Base-by-base conservation (phyloP, 441 rosid genomes). In the Pelargonium cotyledonis region DNA sequence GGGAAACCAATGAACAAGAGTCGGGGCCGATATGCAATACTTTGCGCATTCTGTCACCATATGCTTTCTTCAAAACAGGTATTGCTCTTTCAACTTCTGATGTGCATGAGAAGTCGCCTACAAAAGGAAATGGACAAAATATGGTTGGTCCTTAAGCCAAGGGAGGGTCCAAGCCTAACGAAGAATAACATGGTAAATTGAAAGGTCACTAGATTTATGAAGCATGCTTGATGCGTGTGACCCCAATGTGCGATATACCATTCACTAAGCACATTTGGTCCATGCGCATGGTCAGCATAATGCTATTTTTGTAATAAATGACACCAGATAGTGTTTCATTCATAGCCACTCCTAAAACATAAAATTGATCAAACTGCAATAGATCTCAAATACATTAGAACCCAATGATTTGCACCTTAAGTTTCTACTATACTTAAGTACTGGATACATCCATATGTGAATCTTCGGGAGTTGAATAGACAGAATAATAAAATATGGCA, bases 21-120 rank as follows among this genome's bases (percentile, higher is more conserved):
- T 81, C 85, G 18, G 82, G 87, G 58, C 82, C 82, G 60, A 81
- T 74, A 63, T 84, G 82, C 70, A 78, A 72, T 63, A 80, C 81
- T 73, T 69, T 84, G 29, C 29, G 79, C 82, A 81, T 84, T 65
- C 72, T 63, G 40, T 80, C 85, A 43, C 81, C 83, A 29, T 79
- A 81, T n/a, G 80, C 76, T 67, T 78, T 79, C 76, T 75, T 68
- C 76, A 81, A 65, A 73, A 81, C 23, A 35, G 82, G 82, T 55
- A 81, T 74, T 16, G 80, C 83, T 66, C 65, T 66, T 49, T 68
- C 70, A 69, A 74, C 82, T 67, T 80, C 85, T 29, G 60, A 57
- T 10, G 81, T 78, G 66, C 85, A 80, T 9, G 78, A 80, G 65
- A 68, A 72, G 66, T 74, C 82, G 29, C 81, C 85, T 78, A 76